These are phyloP conservation scores for Diplotaxis tenuifolia DNA, from an alignment of 345 rosid species.

Conservation along the genomic window DNA sequence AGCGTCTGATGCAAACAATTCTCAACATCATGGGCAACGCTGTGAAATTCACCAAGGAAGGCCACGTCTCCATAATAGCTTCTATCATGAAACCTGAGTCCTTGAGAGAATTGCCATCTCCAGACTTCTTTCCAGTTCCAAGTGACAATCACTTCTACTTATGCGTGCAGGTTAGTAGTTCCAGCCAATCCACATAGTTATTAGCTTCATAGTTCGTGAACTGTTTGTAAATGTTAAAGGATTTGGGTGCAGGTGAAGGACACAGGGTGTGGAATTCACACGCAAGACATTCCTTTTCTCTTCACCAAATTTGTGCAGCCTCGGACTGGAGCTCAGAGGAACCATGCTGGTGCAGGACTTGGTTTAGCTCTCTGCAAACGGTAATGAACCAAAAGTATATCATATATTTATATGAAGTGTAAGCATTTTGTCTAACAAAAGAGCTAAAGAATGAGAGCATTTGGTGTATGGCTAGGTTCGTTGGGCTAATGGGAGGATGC, in stretches of 20 bases:
- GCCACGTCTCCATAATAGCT: constrained; percentile 61
- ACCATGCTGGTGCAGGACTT: constrained; percentile 62
- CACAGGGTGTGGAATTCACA: constrained; percentile 78
- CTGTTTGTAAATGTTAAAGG: background rate
- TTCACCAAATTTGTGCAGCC: constrained; percentile 68
- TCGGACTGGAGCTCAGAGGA: constrained; percentile 49
- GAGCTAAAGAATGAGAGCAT: background rate
- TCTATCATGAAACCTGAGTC: constrained; percentile 80
- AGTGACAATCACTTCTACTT: constrained; percentile 74
- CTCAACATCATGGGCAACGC: constrained; percentile 84
- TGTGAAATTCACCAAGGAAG: constrained; percentile 93
- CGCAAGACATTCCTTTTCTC: constrained; percentile 66
- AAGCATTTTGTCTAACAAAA: background rate
- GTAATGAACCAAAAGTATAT: constrained; percentile 35
- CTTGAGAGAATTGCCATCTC: constrained; percentile 63
- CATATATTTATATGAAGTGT: background rate
- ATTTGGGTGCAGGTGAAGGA: constrained; percentile 65
- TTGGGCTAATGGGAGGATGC: constrained; percentile 90
- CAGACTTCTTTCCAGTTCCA: constrained; percentile 55
- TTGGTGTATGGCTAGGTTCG: constrained; percentile 51
- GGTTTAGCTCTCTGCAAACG: constrained; percentile 93
- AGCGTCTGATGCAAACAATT: constrained; percentile 79
- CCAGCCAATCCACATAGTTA: background rate
- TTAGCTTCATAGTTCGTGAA: background rate
- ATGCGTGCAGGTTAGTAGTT: constrained; percentile 63